Percentiles rank a stretch among this genome's conserved stretches.
Conservation (phyloP, 176 grass and related monocot genomes). For the Dactylis glomerata region DNA sequence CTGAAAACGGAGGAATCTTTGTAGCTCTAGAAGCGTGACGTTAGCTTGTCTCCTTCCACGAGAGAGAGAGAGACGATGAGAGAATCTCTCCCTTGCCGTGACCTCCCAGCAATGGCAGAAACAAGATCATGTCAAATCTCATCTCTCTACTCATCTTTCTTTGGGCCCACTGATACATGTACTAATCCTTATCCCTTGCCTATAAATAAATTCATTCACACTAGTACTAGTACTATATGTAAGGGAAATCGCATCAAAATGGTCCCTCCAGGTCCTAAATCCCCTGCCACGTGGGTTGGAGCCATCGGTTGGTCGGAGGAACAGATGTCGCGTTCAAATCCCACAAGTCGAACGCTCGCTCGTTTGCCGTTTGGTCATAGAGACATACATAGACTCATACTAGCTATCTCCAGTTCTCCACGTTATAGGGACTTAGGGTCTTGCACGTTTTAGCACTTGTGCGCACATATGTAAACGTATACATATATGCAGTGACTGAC, state of each 20-base stretch:
- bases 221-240: too few relatives aligned
- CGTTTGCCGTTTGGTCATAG: too few relatives aligned
- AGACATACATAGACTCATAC: too few relatives aligned
- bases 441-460: too few relatives aligned
- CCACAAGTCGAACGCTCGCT: too few relatives aligned
- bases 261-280: neutral
- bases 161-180: constrained; percentile 15
- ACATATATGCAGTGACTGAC: too few relatives aligned
- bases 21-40: constrained; percentile 3
- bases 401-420: too few relatives aligned
- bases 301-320: neutral
- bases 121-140: constrained; percentile 5
- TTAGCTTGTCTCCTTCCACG: neutral
- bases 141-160: neutral
- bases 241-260: neutral
- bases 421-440: too few relatives aligned
- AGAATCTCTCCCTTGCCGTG: constrained; percentile 35
- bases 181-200: neutral
- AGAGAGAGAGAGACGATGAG: neutral
- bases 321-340: neutral
- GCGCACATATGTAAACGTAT: too few relatives aligned
- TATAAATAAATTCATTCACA: neutral
- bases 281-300: neutral
- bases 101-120: constrained; percentile 14
- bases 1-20: neutral